Evolutionary conservation across 805 yeast genomes (phyloP).

Genomic region (Cyberlindnera mississippiensis): DNA sequence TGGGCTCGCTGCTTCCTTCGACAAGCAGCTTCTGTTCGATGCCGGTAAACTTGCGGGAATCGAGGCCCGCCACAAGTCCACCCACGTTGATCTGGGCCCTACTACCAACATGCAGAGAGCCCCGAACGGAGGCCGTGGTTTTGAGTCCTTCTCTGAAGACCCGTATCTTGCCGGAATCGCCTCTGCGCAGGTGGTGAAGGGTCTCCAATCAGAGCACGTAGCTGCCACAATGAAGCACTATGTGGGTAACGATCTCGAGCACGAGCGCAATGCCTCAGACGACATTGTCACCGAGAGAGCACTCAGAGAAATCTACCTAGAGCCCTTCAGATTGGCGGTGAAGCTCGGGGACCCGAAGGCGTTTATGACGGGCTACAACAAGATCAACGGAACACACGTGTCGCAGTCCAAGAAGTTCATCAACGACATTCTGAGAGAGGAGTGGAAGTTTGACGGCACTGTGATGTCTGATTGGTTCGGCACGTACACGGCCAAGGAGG

Average conservation of each 20-base stretch:
- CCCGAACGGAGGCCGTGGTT: conserved; percentile 61
- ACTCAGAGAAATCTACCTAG: conserved; percentile 54
- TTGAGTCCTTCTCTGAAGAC: conserved; percentile 60
- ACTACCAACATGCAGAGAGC: conserved; percentile 50
- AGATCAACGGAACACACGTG: conserved; percentile 54
- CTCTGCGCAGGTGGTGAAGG: conserved; percentile 46
- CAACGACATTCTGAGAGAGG: conserved; percentile 43
- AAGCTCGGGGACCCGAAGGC: conserved; percentile 47
- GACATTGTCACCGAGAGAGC: conserved; percentile 52
- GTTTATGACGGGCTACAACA: conserved; percentile 60
- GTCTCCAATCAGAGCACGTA: conserved; percentile 48
- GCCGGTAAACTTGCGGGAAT: conserved; percentile 51
- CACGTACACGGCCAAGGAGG: conserved; percentile 40
- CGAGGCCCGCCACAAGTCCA: conserved; percentile 52
- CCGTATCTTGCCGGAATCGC: conserved; percentile 45
- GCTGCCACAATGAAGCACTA: conserved; percentile 51
- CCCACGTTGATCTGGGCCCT: conserved; percentile 46
- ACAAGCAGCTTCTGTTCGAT: conserved; percentile 41
- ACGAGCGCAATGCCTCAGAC: conserved; percentile 44
- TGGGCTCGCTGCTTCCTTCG: conserved; percentile 52
- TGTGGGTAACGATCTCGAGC: conserved; percentile 55
- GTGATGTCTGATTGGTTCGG: conserved; percentile 64
- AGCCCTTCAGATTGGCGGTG: conserved; percentile 57
- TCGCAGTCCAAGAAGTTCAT: conserved; percentile 41
- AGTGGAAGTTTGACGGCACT: conserved; percentile 53